Conservation (phyloP, 2,329 filamentous ascomycete genomes). For the Epichloe coenophiala region DNA sequence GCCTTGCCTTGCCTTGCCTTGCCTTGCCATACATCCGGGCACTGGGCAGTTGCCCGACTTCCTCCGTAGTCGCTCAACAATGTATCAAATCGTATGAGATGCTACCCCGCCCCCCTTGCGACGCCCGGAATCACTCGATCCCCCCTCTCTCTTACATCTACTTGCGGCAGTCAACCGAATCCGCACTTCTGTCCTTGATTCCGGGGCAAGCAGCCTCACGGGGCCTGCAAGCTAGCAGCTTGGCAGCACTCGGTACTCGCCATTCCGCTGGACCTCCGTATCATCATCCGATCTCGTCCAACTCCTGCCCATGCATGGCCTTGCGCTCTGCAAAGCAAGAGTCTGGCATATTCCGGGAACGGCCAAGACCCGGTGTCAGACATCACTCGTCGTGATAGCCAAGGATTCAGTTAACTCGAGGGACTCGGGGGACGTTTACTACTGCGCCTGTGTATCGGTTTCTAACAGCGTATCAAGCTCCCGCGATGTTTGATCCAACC, state of each 20-base stretch:
- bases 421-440: not conserved
- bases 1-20: too few relatives aligned
- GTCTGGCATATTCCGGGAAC: not conserved
- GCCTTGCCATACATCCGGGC: too few relatives aligned
- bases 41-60: too few relatives aligned
- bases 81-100: not conserved
- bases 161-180: not conserved
- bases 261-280: not conserved
- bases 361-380: slow-evolving; percentile 1
- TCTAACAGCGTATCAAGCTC: not conserved
- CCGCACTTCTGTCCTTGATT: not conserved
- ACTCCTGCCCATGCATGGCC: not conserved
- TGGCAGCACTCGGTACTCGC: not conserved
- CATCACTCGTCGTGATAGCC: not conserved
- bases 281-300: not conserved
- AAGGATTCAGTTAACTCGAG: not conserved
- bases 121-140: too few relatives aligned
- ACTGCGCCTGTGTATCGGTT: not conserved
- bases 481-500: not conserved
- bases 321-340: not conserved
- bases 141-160: not conserved
- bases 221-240: not conserved
- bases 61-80: too few relatives aligned
- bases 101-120: not conserved
- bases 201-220: not conserved